Base-by-base conservation (phyloP, 139 green algal species). In the Picochlorum costavermella region DNA sequence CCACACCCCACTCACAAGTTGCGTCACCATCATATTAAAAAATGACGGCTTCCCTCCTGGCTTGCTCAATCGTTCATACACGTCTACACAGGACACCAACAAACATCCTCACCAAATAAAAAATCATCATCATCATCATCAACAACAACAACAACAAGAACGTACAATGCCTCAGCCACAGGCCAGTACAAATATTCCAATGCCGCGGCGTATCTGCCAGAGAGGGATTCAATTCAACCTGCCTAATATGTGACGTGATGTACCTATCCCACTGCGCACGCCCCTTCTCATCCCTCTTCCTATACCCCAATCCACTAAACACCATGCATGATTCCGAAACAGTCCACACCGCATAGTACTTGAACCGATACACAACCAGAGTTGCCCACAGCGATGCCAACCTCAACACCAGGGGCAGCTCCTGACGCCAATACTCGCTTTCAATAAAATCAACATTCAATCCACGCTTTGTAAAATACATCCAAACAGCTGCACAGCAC, bases 181-280 rank as follows among this genome's bases (percentile, higher is more conserved):
- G 67, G 23, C 84, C 87, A 1, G 88, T 95, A 43, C 75, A 75
- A 26, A 83, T 81, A 67, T 95, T 95, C 88, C 88, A 93, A 71
- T 86, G 64, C 6, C 51, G 30, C 0, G 78, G 68, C 45, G 89
- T 65, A 50, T 84, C 63, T 14, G 85, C 71, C 26, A 79, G 69
- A 14, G 67, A 84, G 60, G 84, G 69, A 46, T 67, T 73, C 45
- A 88, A 70, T 70, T 91, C 84, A 68, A 91, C 74, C 23, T 71
- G 55, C 11, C 77, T 67, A 53, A 90, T 86, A 62, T 62, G 73
- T 14, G 75, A 67, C 75, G 92, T 92, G 46, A 71, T 60, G 65
- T 81, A 89, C 23, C 86, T 80, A 61, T 87, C 83, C 85, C 85
- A 90, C 2, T 40, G 48, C 20, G 72, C 60, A 3, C 25, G 50